A percentile compares a stretch with the other conserved stretches of the same genome.
Conservation (phyloP, 2,329 filamentous ascomycete species). For the Arthroderma sp. region DNA sequence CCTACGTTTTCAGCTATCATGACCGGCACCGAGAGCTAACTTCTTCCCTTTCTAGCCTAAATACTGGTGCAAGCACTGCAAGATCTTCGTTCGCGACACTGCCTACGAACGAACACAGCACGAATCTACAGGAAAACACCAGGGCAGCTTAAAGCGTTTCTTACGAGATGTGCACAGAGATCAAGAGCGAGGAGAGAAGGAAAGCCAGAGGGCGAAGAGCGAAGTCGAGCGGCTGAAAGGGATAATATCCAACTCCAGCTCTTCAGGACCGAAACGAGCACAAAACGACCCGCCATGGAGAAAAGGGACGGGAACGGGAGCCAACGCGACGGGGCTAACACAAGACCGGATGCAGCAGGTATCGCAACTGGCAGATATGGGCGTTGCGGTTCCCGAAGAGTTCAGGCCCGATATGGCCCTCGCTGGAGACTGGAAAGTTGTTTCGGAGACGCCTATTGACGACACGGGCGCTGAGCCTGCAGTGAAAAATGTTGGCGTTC, state of each 20-base stretch:
- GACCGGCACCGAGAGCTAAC: background rate
- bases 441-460: slow-evolving; percentile 38
- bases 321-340: slow-evolving; percentile 26
- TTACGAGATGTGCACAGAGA: slow-evolving; percentile 76
- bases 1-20: background rate
- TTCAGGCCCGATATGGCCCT: slow-evolving; percentile 72
- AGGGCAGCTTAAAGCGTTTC: slow-evolving; percentile 75
- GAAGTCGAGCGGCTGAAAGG: slow-evolving; percentile 81
- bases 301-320: slow-evolving; percentile 21
- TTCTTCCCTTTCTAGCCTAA: slow-evolving; percentile 46
- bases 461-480: slow-evolving; percentile 29
- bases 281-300: slow-evolving; percentile 20
- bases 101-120: slow-evolving; percentile 81
- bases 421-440: slow-evolving; percentile 74
- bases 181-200: slow-evolving; percentile 67
- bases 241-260: slow-evolving; percentile 44
- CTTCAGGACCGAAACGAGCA: slow-evolving; percentile 16
- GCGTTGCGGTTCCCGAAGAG: slow-evolving; percentile 69
- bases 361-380: slow-evolving; percentile 76
- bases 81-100: slow-evolving; percentile 80
- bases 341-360: slow-evolving; percentile 71
- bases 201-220: slow-evolving; percentile 68
- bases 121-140: slow-evolving; percentile 74
- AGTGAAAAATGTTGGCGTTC: slow-evolving; percentile 33
- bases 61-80: slow-evolving; percentile 98